Evolutionary conservation across 306 rosid species (phyloP).

Genomic region (Albizia julibrissin): DNA sequence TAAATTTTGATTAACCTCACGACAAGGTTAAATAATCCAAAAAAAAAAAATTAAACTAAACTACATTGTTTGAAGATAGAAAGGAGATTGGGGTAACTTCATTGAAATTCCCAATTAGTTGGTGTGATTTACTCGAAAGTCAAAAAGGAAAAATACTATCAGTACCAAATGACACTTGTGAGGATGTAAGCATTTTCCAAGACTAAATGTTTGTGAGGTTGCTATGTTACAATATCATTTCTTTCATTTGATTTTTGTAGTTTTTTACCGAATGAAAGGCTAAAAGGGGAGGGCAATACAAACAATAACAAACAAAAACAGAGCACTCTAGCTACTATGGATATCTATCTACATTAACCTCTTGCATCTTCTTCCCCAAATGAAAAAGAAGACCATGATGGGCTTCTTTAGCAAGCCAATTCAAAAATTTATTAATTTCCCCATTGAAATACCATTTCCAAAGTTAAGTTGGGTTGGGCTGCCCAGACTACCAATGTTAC

Average conservation of each 20-base stretch:
- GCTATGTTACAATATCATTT: background rate
- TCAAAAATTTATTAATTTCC: background rate
- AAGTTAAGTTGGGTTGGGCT: background rate
- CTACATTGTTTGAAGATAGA: background rate
- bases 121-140: background rate
- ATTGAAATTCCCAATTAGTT: background rate
- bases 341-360: background rate
- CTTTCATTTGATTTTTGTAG: no score
- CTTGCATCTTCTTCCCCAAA: background rate
- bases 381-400: background rate
- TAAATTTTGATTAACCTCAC: no score
- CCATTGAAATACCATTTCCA: background rate
- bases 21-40: no score
- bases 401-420: background rate
- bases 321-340: background rate
- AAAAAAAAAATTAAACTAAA: background rate
- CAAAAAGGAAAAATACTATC: background rate
- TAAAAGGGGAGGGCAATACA: background rate
- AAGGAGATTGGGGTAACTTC: background rate
- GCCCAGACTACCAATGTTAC: background rate
- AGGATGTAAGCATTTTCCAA: background rate
- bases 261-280: background rate
- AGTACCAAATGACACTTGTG: background rate
- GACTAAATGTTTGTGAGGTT: background rate
- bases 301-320: background rate